phyloP scores from a whole-genome alignment of 2,329 filamentous ascomycete species.

The Aspergillus aculeatinus region DNA sequence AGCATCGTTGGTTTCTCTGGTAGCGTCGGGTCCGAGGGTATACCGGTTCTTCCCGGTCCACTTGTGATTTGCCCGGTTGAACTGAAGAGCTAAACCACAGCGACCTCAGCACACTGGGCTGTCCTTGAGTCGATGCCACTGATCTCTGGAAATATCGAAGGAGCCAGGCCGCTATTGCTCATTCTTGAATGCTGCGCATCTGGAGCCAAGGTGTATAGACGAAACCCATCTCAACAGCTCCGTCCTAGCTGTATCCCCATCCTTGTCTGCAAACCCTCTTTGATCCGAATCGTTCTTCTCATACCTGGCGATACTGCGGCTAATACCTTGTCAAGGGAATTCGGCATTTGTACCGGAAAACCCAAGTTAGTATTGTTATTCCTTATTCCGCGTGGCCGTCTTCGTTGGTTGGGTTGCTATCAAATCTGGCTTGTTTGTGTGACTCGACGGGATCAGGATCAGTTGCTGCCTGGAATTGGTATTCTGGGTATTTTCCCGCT shows the following conservation, averaged over 20 bases:
- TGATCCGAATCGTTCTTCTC: neutral
- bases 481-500: neutral
- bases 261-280: neutral
- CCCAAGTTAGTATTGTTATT: neutral
- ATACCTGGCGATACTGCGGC: neutral
- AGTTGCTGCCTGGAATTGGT: neutral
- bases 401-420: neutral
- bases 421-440: neutral
- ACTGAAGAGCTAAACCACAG: neutral
- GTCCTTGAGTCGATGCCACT: neutral
- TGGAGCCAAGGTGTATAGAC: neutral
- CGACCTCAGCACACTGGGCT: neutral
- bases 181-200: neutral
- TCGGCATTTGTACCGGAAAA: neutral
- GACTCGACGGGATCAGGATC: neutral
- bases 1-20: neutral
- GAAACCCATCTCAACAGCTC: neutral
- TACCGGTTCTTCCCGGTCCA: neutral
- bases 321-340: neutral
- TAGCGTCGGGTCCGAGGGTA: constrained; percentile 2
- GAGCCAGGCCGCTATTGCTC: neutral
- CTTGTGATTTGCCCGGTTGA: neutral
- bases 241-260: neutral
- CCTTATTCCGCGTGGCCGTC: neutral
- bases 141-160: neutral